Base-by-base conservation (phyloP, 352 stramenopile genomes). In the Phytopythium ostracodes region DNA sequence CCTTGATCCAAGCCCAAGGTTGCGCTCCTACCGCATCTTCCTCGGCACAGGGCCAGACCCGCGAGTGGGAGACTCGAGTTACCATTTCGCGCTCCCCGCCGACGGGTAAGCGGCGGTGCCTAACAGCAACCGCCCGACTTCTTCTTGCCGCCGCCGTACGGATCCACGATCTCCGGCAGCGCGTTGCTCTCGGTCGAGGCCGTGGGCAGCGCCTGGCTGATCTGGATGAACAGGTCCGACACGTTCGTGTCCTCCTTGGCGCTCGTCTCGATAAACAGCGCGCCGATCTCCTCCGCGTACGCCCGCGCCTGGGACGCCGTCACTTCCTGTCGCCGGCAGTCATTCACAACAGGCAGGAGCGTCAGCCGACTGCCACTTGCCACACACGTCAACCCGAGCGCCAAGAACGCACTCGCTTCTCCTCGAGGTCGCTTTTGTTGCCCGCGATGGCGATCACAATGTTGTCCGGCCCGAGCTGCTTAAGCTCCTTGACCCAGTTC, bases 401-500 rank as follows among this genome's bases (percentile, higher is more conserved):
- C 33, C 10, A n/a, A n/a, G 24, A 4, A 75, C 73, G 62, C 58
- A 92, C 79, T 47, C 89, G 81, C 54, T 96, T 89, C 60, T 95
- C 84, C 59, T 92, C 78, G 65, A 98, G 64, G 66, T 98, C 92
- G 50, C 81, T 96, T 76, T 99, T 99, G 59, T 97, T 98, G 59
- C 91, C 92, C 17, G 92, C 96, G 65, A 99, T 98, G 25, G 90
- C 91, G 56, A 99, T 95, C 44, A 98, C 92, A 62, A 98, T 96
- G 71, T 97, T 96, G 63, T 96, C 85, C 1, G 91, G 91, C 22
- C 89, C 92, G 63, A 98, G 78, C 58, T 96, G 82, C 75, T 96
- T 94, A 4, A 98, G 77, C 64, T 98, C 89, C 58, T 96, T 89
- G 17, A 98, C 91, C 97, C 96, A 99, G 62, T 97, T 94, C 79